Evolutionary conservation across 176 grass and related monocot genomes (phyloP), one percentile per base, ranked within the genome.

Genomic region (Bonia amplexicaulis): DNA sequence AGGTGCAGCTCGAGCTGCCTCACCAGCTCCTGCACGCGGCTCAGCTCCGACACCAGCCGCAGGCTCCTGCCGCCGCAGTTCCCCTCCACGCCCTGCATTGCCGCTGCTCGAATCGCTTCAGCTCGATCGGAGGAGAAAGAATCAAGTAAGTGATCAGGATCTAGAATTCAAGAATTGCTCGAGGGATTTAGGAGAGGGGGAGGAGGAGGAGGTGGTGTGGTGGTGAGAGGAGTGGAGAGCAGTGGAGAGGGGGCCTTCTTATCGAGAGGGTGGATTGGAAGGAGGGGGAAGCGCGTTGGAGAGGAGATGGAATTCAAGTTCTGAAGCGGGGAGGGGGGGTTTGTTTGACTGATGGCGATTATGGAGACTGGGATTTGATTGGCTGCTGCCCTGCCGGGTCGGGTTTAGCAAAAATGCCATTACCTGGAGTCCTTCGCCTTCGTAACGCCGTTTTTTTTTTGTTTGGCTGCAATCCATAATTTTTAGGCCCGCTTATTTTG

Each of bases 1-100:
- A 96, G 85, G 45, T 87, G 86, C 39, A 41, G 39, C 76, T 93
- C 88, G 0, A 96, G 85, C 73, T 91, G 86, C 6, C 73, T 85
- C 31, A 87, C 84, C 53, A 93, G 85, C 52, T 74, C 86, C 51
- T 89, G 76, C 42, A 93, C 76, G 0, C 87, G 80, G 46, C 51
- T 75, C 58, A 96, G 94, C 55, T 91, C 91, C 35, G 77, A 63
- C 17, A 90, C 63, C 7, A 93, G 80, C n/a, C 41, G 48, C 22
- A 51, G 20, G 73, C 13, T 80, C 80, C 71, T 61, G 57, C 71
- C 58, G 77, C 33, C 1, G 16, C 22, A 47, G 57, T 66, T 64
- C 25, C 48, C 42, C 2, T 82, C 84, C 55, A 63, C 46, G 31
- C n/a, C 71, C 23, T 89, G 84, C 90, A 90, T 94, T 61, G 84